Evolutionary conservation across 768 basidiomycete genomes (phyloP).

Genomic region (Suillus plorans): DNA sequence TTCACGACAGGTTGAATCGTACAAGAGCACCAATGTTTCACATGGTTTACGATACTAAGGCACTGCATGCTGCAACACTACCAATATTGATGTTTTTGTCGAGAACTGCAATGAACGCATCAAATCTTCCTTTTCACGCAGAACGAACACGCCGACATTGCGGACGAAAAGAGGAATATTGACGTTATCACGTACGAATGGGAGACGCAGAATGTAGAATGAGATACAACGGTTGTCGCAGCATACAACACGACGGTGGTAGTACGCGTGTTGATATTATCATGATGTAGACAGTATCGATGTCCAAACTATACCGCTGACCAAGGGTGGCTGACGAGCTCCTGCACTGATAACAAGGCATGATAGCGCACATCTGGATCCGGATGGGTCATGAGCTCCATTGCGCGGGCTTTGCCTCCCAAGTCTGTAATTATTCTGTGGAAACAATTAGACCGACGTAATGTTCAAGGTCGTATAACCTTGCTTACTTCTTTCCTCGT

Average conservation of each 20-base stretch:
- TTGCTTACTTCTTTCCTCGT: slow-evolving; percentile 82
- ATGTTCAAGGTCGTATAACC: not conserved
- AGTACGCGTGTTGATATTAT: not conserved
- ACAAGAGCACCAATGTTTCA: not conserved
- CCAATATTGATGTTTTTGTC: not conserved
- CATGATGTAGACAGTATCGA: not conserved
- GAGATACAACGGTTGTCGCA: not conserved
- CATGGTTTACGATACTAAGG: not conserved
- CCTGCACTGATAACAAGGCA: slow-evolving; percentile 86
- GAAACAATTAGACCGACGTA: not conserved
- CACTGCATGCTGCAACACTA: not conserved
- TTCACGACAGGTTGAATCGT: not conserved
- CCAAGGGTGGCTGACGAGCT: slow-evolving; percentile 91
- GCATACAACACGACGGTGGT: not conserved
- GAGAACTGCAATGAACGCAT: not conserved
- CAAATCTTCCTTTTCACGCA: not conserved
- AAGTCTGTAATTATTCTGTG: slow-evolving; percentile 76
- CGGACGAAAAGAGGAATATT: not conserved
- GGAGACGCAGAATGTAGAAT: not conserved
- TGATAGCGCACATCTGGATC: slow-evolving; percentile 91
- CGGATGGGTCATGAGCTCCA: slow-evolving; percentile 91
- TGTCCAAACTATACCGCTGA: slow-evolving; percentile 40
- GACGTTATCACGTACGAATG: not conserved
- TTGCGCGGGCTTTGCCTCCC: slow-evolving; percentile 82
- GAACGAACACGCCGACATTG: not conserved